Evolutionary conservation across 108 stramenopile genomes (phyloP).

Genomic region (Thalassiosira profunda): DNA sequence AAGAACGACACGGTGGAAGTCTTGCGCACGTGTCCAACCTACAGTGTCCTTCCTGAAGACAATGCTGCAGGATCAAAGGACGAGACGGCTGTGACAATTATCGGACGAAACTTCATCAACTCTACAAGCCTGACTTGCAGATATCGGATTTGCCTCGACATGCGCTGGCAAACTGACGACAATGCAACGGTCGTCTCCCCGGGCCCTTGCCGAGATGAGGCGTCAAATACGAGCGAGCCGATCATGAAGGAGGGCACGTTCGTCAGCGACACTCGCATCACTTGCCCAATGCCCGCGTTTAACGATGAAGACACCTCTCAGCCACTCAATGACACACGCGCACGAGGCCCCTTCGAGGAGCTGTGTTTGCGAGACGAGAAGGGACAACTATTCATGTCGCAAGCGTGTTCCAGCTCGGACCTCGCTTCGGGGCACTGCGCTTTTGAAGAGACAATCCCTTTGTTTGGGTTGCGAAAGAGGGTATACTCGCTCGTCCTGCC

Average conservation of each 20-base stretch:
- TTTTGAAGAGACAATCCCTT: slow-evolving; percentile 14
- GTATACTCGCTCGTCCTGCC: slow-evolving; percentile 44
- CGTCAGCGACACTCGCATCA: slow-evolving; percentile 61
- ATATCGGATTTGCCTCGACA: slow-evolving; percentile 38
- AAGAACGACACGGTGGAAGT: slow-evolving; percentile 82
- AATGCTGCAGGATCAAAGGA: background rate
- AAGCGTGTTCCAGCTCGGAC: slow-evolving; percentile 24
- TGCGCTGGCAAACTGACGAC: slow-evolving; percentile 5
- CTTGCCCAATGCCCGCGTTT: slow-evolving; percentile 46
- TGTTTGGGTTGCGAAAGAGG: slow-evolving; percentile 22
- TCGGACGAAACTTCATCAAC: slow-evolving; percentile 85
- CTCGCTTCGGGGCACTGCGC: slow-evolving; percentile 10
- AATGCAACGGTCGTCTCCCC: slow-evolving; percentile 17
- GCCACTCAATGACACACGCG: background rate
- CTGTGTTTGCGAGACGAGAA: slow-evolving; percentile 28
- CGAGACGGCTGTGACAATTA: slow-evolving; percentile 48
- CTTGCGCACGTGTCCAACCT: slow-evolving; percentile 70
- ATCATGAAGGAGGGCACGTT: slow-evolving; percentile 44
- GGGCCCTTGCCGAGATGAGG: background rate
- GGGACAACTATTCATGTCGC: slow-evolving; percentile 20
- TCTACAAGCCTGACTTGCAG: slow-evolving; percentile 54
- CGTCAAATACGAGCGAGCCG: slow-evolving; percentile 10
- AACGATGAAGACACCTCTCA: background rate
- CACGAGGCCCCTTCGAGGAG: background rate
- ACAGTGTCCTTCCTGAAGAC: slow-evolving; percentile 25